These are phyloP conservation scores for Fraxinus paxiana DNA, from an alignment of 305 asterid genomes.

Conservation along the genomic window DNA sequence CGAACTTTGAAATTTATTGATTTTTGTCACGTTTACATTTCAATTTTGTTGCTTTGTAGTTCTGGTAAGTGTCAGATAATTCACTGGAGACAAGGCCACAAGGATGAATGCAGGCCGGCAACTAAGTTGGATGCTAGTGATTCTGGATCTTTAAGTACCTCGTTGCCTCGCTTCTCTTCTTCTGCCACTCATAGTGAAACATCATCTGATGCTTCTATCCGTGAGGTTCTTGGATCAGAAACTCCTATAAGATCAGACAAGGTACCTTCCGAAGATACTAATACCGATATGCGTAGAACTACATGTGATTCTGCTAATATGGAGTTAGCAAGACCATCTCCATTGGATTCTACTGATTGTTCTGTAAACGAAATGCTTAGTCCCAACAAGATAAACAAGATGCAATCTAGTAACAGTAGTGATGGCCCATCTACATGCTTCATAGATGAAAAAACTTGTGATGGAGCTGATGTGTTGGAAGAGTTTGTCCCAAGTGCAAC, in stretches of 20 bases:
- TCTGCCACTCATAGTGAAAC: constrained; percentile 39
- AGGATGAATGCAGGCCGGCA: constrained; percentile 47
- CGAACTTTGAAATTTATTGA: background rate
- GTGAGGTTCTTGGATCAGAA: constrained; percentile 31
- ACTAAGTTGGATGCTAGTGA: constrained; percentile 27
- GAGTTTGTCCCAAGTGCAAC: constrained; percentile 23
- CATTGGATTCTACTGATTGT: constrained; percentile 19
- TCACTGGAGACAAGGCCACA: constrained; percentile 67
- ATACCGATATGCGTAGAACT: constrained; percentile 25
- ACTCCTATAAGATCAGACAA: constrained; percentile 27
- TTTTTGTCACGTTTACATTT: constrained; percentile 4
- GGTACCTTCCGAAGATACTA: constrained; percentile 24
- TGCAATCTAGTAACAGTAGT: constrained; percentile 23
- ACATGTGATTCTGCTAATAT: constrained; percentile 26
- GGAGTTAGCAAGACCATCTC: constrained; percentile 22
- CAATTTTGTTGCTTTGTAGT: constrained; percentile 27
- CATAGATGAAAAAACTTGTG: constrained; percentile 31
- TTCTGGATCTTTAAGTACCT: constrained; percentile 39
- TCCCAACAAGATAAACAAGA: constrained; percentile 28
- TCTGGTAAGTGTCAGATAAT: constrained; percentile 61
- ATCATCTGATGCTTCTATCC: constrained; percentile 34
- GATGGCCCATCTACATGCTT: constrained; percentile 18
- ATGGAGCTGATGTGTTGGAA: constrained; percentile 25
- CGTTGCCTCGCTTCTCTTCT: constrained; percentile 35
- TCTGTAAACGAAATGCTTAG: constrained; percentile 19